Evolutionary conservation across 2,329 filamentous ascomycete species (phyloP).

Genomic region (Sporothrix phasma): DNA sequence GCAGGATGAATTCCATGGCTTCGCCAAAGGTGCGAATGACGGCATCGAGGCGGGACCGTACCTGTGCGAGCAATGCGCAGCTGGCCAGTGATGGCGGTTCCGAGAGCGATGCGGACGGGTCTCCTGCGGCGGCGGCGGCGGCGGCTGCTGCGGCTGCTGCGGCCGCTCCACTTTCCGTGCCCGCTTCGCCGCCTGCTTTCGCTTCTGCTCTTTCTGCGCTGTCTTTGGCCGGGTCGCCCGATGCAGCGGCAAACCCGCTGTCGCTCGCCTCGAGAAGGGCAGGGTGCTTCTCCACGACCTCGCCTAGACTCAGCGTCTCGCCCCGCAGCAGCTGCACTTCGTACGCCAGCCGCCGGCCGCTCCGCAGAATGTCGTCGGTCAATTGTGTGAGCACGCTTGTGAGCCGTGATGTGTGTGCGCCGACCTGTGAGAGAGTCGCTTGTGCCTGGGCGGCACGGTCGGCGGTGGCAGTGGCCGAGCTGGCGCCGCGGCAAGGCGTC

Average conservation of each 20-base stretch:
- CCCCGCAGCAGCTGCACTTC: constrained; percentile 90
- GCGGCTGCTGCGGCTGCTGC: background rate
- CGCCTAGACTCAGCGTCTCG: constrained; percentile 70
- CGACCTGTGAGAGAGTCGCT: constrained; percentile 74
- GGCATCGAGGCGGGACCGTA: constrained; percentile 73
- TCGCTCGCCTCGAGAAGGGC: constrained; percentile 55
- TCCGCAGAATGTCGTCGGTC: constrained; percentile 89
- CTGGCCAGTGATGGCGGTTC: constrained; percentile 63
- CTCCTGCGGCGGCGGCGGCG: background rate
- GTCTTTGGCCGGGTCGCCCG: too few species aligned
- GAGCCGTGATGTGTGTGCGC: constrained; percentile 74
- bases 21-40: constrained; percentile 89
- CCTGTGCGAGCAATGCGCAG: constrained; percentile 73
- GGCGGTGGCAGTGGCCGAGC: constrained; percentile 21
- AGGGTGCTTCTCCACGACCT: constrained; percentile 46
- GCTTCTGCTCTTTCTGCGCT: background rate
- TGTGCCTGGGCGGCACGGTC: constrained; percentile 69
- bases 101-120: constrained; percentile 12
- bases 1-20: constrained; percentile 90
- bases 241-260: background rate
- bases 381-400: constrained; percentile 75
- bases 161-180: background rate
- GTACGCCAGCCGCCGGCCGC: constrained; percentile 79
- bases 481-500: constrained; percentile 10
- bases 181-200: background rate